Evolutionary conservation across 2,329 filamentous ascomycete species (phyloP), one percentile per base, ranked within the genome.

Genomic region (Diaporthe humulicola): DNA sequence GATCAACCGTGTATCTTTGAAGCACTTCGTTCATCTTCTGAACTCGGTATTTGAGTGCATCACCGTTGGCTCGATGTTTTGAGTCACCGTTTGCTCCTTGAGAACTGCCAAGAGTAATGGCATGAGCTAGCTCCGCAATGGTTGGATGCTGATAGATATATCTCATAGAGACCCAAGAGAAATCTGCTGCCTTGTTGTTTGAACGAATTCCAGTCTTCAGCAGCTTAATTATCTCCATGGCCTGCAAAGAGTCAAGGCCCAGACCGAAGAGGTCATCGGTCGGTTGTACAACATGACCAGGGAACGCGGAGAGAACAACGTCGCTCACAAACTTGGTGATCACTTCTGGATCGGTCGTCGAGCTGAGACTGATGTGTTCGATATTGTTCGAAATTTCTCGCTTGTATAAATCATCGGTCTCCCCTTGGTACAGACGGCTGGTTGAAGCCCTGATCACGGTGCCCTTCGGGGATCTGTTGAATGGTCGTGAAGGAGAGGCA

Each of bases 181-280:
- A 40, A 17, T 75, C 60, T 1, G 42, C 52, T 1, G 14, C 38
- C 2, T 19, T 22, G 10, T 60, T 38, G 10, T 19, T 15, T 3
- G 76, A 67, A 28, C 57, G 71, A 19, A 78, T 73, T 1, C 73
- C 73, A 7, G 60, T 50, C 67, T 74, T 77, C 15, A 75, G 71
- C 9, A 77, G 56, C 38, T 73, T 71, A 9, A 75, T 66, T 15
- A 78, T 72, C 48, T 77, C 77, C n/a, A 75, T 67, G 17, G 73
- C 74, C 64, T 75, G 72, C 30, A 78, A 42, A 0, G 77, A 78
- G 71, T 78, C 77, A 15, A 78, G 38, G n/a, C 77, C 77, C 15
- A 72, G 57, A 25, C 66, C 70, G 25, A 77, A 78, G 12, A 78
- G 58, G 38, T 77, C 77, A n/a, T 77, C 74, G 4, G 52, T 56